Evolutionary conservation across 345 rosid species (phyloP).

Genomic region (Ailanthus altissimus): DNA sequence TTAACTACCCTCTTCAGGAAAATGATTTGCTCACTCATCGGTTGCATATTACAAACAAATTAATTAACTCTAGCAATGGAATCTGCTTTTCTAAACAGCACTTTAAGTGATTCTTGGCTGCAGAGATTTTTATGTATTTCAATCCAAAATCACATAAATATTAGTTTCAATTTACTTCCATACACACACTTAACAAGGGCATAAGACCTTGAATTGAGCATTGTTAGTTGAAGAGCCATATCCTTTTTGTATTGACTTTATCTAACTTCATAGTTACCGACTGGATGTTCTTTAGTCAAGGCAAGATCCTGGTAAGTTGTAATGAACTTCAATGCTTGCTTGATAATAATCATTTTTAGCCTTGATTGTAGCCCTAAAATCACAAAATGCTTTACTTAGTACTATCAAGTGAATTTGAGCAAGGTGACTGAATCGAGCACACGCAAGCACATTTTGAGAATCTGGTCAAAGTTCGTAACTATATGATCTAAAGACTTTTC

Average conservation of each 20-base stretch:
- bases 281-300: background rate
- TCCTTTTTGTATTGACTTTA: too few relatives aligned
- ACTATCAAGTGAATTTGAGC: background rate
- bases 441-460: background rate
- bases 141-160: too few relatives aligned
- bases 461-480: background rate
- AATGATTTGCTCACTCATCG: background rate
- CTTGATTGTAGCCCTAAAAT: background rate
- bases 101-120: background rate
- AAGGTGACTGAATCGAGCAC: background rate
- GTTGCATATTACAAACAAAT: background rate
- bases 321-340: background rate
- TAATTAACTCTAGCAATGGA: background rate
- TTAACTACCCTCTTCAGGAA: slow-evolving; percentile 9
- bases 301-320: background rate
- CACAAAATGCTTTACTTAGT: background rate
- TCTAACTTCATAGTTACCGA: too few relatives aligned
- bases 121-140: too few relatives aligned
- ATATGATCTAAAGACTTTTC: background rate
- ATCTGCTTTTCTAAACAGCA: too few relatives aligned
- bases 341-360: background rate
- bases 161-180: background rate
- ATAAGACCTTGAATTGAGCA: background rate
- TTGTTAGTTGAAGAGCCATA: background rate
- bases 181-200: background rate